phyloP scores from a whole-genome alignment of 805 yeast genomes.

The Suhomyces xylopsoci region DNA sequence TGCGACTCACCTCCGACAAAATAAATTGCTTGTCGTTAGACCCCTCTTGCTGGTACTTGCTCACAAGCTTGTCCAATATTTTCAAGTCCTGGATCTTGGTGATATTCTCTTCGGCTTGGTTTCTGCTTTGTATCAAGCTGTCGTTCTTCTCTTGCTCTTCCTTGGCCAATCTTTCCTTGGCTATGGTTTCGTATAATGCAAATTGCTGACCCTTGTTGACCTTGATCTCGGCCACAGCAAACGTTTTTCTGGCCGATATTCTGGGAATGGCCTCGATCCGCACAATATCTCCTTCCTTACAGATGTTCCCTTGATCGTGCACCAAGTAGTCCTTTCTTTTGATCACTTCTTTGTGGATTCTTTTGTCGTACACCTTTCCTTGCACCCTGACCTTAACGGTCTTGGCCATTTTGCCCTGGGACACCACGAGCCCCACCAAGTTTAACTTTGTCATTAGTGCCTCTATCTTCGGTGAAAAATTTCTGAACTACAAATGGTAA shows the following conservation, averaged over 20 bases:
- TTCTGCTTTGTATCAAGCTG: slow-evolving; percentile 50
- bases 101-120: slow-evolving; percentile 23
- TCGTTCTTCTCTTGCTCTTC: slow-evolving; percentile 61
- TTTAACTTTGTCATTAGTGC: slow-evolving; percentile 78
- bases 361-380: slow-evolving; percentile 66
- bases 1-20: slow-evolving; percentile 30
- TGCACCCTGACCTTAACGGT: slow-evolving; percentile 92
- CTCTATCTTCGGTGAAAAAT: background rate
- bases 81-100: slow-evolving; percentile 38
- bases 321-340: slow-evolving; percentile 82
- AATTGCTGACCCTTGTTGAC: slow-evolving; percentile 89
- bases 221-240: slow-evolving; percentile 90
- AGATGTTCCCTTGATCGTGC: slow-evolving; percentile 88
- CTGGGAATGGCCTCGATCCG: slow-evolving; percentile 90
- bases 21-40: slow-evolving; percentile 19
- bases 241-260: slow-evolving; percentile 72
- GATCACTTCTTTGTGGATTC: slow-evolving; percentile 70
- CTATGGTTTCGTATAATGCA: slow-evolving; percentile 71
- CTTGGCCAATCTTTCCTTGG: slow-evolving; percentile 59
- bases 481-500: background rate
- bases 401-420: slow-evolving; percentile 95
- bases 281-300: slow-evolving; percentile 94
- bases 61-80: slow-evolving; percentile 29
- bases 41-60: slow-evolving; percentile 22
- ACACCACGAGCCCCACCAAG: slow-evolving; percentile 87